Evolutionary conservation across 768 basidiomycete genomes (phyloP).

Genomic region (Pleurotus sapidus): DNA sequence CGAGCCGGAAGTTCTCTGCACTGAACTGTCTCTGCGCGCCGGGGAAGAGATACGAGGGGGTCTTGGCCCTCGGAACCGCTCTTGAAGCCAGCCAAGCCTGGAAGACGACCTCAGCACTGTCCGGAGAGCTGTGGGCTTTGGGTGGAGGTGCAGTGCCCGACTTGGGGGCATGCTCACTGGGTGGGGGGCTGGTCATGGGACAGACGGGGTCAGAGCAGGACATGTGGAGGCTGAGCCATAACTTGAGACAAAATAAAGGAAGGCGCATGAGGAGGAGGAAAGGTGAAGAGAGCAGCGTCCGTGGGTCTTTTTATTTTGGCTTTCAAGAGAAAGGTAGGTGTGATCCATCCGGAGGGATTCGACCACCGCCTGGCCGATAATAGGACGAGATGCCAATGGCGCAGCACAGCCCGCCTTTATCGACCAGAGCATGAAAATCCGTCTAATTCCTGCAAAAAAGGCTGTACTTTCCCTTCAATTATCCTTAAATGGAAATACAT

Average conservation of each 20-base stretch:
- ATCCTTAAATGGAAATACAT: slow-evolving; percentile 28
- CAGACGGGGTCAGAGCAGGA: slow-evolving; percentile 2
- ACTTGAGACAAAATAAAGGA: slow-evolving; percentile 5
- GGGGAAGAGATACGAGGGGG: slow-evolving; percentile 45
- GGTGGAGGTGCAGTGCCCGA: slow-evolving; percentile 11
- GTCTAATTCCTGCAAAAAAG: background rate
- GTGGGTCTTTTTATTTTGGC: background rate
- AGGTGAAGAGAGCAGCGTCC: slow-evolving; percentile 9
- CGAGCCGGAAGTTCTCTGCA: slow-evolving; percentile 52
- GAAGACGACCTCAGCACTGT: slow-evolving; percentile 31
- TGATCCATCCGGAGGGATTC: slow-evolving; percentile 45
- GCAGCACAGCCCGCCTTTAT: slow-evolving; percentile 6
- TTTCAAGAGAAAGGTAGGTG: slow-evolving; percentile 15
- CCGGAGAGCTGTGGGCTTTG: slow-evolving; percentile 4
- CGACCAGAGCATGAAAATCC: background rate
- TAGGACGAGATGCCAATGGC: background rate
- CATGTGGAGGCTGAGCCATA: slow-evolving; percentile 33
- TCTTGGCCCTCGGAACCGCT: slow-evolving; percentile 42
- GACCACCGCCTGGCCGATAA: slow-evolving; percentile 29
- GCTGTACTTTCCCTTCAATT: slow-evolving; percentile 25
- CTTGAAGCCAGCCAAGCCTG: slow-evolving; percentile 63
- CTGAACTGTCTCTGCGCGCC: slow-evolving; percentile 70
- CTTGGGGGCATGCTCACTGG: slow-evolving; percentile 18
- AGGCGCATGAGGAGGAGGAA: slow-evolving; percentile 10
- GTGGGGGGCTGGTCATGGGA: slow-evolving; percentile 19